Conservation (phyloP, 2,329 filamentous ascomycete genomes). For the Cladophialophora immunda region DNA sequence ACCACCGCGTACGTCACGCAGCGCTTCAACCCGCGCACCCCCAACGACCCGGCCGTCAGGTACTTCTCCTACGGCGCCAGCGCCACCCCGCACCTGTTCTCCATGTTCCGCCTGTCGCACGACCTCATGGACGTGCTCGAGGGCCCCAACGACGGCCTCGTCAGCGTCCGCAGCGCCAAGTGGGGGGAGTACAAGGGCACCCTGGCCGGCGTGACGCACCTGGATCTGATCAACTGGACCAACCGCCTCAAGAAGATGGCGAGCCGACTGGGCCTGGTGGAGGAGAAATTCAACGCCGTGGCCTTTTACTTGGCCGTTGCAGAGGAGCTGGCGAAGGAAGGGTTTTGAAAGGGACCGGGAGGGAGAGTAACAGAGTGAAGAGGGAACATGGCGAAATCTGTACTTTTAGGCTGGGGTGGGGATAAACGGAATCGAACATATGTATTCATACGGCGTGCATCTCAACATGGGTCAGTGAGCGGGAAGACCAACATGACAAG, state of each 20-base stretch:
- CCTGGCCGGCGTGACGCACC: slow-evolving; percentile 68
- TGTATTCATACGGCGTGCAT: neutral
- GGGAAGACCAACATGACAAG: neutral
- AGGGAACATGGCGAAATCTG: neutral
- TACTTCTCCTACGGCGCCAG: slow-evolving; percentile 72
- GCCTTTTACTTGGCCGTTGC: slow-evolving; percentile 71
- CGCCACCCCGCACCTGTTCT: slow-evolving; percentile 64
- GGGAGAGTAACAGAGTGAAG: neutral
- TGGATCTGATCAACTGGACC: slow-evolving; percentile 73
- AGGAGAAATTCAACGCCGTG: slow-evolving; percentile 69
- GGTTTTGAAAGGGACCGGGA: slow-evolving; percentile 45
- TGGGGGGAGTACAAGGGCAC: slow-evolving; percentile 72
- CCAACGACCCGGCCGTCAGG: slow-evolving; percentile 61
- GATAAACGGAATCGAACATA: neutral
- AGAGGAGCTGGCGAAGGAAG: slow-evolving; percentile 76
- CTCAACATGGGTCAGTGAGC: neutral
- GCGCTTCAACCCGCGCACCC: slow-evolving; percentile 67
- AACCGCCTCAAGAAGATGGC: slow-evolving; percentile 68
- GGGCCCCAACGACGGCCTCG: slow-evolving; percentile 69
- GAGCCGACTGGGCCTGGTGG: slow-evolving; percentile 64
- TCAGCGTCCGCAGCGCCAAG: slow-evolving; percentile 65
- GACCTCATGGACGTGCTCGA: slow-evolving; percentile 62
- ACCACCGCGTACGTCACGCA: slow-evolving; percentile 66
- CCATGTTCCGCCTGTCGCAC: slow-evolving; percentile 66
- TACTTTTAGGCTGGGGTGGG: neutral